phyloP scores from a whole-genome alignment of 23 red algal genomes.

The Gracilaria vermiculophylla region DNA sequence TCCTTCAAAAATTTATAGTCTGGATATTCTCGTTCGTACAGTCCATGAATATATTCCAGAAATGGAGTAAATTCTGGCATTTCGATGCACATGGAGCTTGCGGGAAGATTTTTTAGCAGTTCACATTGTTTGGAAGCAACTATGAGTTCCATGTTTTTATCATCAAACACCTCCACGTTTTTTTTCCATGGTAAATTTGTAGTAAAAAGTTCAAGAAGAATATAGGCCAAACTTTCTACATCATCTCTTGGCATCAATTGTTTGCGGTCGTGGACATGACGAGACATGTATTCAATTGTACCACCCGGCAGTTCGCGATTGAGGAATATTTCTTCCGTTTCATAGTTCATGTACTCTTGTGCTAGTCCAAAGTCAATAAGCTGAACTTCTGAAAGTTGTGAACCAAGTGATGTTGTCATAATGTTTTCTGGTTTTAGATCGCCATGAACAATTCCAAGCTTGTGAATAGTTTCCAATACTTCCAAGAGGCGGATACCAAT shows the following conservation, averaged over 20 bases:
- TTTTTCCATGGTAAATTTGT: neutral
- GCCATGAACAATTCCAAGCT: neutral
- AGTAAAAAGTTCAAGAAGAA: neutral
- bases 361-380: conserved; percentile 4
- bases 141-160: neutral
- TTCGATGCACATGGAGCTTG: neutral
- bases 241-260: neutral
- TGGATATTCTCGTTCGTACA: neutral
- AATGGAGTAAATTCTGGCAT: neutral
- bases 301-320: neutral
- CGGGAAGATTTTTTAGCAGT: neutral
- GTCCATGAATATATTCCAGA: neutral
- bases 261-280: neutral
- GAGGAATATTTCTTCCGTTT: neutral
- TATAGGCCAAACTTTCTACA: neutral
- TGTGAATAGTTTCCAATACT: neutral
- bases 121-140: neutral
- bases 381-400: neutral
- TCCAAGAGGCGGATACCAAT: neutral
- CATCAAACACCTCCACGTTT: neutral
- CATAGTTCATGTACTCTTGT: neutral
- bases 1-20: neutral
- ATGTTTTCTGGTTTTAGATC: neutral
- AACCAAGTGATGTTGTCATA: neutral
- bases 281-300: neutral